These are phyloP conservation scores for Pestalotiopsis sp. DNA, from an alignment of 2,329 filamentous ascomycete species.

Conservation along the genomic window DNA sequence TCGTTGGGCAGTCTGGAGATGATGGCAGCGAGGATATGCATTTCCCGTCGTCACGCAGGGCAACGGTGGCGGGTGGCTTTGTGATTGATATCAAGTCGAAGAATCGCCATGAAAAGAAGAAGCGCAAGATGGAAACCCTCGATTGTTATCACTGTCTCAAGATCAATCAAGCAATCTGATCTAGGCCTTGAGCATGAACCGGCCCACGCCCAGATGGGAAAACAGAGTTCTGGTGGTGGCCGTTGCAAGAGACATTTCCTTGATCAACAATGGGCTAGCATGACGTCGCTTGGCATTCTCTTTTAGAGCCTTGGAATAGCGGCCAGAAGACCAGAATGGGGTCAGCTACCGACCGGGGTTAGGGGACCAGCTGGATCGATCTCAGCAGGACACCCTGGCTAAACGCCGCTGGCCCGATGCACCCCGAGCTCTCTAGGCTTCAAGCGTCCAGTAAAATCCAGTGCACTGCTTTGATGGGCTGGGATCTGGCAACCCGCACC, in stretches of 20 bases:
- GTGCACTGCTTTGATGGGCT: not conserved
- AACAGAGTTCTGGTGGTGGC: not conserved
- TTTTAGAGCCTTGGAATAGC: not conserved
- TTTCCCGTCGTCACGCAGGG: conserved; percentile 3
- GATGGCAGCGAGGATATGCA: not conserved
- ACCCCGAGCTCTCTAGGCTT: not conserved
- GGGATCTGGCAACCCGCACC: not conserved
- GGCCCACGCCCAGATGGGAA: not conserved
- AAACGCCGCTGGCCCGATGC: not conserved
- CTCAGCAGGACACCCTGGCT: not conserved
- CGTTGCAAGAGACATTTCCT: conserved; percentile 1
- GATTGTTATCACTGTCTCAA: not conserved
- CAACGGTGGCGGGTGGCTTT: not conserved
- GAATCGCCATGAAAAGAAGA: not conserved
- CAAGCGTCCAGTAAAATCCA: not conserved
- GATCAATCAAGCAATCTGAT: not conserved
- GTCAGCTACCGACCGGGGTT: not conserved
- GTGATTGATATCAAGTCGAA: too few species aligned
- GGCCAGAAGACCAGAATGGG: not conserved
- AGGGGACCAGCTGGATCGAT: not conserved
- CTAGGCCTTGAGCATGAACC: not conserved
- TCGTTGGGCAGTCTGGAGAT: not conserved
- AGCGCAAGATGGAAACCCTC: not conserved
- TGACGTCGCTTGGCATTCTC: conserved; percentile 9
- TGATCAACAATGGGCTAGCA: not conserved